Percentiles rank a stretch among this genome's conserved stretches.
Conservation (phyloP, 2,329 filamentous ascomycete species). For the Colletotrichum limetticola region DNA sequence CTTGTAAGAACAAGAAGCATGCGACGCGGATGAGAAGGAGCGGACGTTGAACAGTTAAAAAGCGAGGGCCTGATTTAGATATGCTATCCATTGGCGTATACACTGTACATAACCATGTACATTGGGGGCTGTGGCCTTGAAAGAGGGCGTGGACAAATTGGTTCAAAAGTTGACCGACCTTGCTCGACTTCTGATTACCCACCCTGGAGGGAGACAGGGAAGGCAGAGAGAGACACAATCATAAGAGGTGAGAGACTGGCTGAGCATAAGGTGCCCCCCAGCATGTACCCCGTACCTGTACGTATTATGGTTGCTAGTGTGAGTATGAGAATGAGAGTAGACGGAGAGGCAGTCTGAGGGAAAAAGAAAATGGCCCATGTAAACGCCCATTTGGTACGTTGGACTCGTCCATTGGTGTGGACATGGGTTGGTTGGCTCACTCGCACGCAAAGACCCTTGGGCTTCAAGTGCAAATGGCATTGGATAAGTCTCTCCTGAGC, state of each 20-base stretch:
- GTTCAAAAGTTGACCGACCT: background rate
- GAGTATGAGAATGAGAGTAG: slow-evolving; percentile 20
- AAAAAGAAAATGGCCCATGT: slow-evolving; percentile 29
- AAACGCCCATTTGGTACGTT: slow-evolving; percentile 35
- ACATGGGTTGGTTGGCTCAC: slow-evolving; percentile 27
- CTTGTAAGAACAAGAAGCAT: slow-evolving; percentile 32
- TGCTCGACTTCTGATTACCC: slow-evolving; percentile 14
- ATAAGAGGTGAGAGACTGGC: slow-evolving; percentile 12
- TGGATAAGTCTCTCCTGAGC: slow-evolving; percentile 24
- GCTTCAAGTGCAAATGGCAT: slow-evolving; percentile 19
- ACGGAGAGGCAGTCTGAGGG: slow-evolving; percentile 8
- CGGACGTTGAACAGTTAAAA: slow-evolving; percentile 35
- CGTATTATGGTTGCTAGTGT: slow-evolving; percentile 10
- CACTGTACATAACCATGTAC: slow-evolving; percentile 23
- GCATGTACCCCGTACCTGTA: slow-evolving; percentile 18
- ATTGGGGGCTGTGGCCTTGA: slow-evolving; percentile 23
- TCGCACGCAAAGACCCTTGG: slow-evolving; percentile 29
- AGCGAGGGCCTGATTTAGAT: slow-evolving; percentile 29
- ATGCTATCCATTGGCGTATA: slow-evolving; percentile 34
- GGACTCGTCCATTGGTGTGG: slow-evolving; percentile 46
- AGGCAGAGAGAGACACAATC: slow-evolving; percentile 2
- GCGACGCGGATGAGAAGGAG: slow-evolving; percentile 27
- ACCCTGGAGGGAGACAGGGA: slow-evolving; percentile 14
- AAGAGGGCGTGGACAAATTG: slow-evolving; percentile 27
- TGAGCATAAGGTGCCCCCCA: slow-evolving; percentile 9